Conservation (phyloP, 2,329 filamentous ascomycete genomes). For the Reticulascus tulasneorum region DNA sequence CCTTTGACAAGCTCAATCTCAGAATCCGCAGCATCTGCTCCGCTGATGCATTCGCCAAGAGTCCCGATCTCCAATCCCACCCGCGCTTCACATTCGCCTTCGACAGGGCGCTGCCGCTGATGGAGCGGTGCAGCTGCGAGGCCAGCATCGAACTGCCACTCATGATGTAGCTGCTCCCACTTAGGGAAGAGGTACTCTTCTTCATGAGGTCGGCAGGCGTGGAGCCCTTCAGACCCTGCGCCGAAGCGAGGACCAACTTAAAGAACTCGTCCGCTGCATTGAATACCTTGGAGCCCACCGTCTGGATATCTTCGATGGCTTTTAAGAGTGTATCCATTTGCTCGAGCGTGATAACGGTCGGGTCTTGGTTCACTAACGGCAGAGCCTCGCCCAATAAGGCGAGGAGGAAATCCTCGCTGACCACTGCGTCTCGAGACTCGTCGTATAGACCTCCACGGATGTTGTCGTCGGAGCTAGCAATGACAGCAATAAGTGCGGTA, state of each 20-base stretch:
- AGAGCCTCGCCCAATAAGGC: slow-evolving; percentile 80
- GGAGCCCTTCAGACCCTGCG: slow-evolving; percentile 57
- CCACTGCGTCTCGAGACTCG: slow-evolving; percentile 71
- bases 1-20: slow-evolving; percentile 69
- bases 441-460: slow-evolving; percentile 91
- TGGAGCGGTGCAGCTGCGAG: slow-evolving; percentile 57
- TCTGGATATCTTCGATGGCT: slow-evolving; percentile 75
- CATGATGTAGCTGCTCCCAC: slow-evolving; percentile 60
- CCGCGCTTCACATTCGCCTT: slow-evolving; percentile 47
- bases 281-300: slow-evolving; percentile 69
- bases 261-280: slow-evolving; percentile 75
- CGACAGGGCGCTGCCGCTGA: slow-evolving; percentile 42
- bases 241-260: slow-evolving; percentile 67
- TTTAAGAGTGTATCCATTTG: slow-evolving; percentile 75
- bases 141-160: slow-evolving; percentile 70
- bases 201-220: slow-evolving; percentile 62
- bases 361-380: slow-evolving; percentile 63
- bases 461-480: slow-evolving; percentile 81
- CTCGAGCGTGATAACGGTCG: slow-evolving; percentile 56
- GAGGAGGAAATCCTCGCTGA: slow-evolving; percentile 83
- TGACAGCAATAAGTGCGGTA: slow-evolving; percentile 72
- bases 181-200: slow-evolving; percentile 48
- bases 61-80: slow-evolving; percentile 77
- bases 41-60: slow-evolving; percentile 62
- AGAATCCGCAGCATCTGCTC: slow-evolving; percentile 69